These are phyloP conservation scores for Decorospora gaudefroyi DNA, from an alignment of 2,329 filamentous ascomycete genomes.

Conservation along the genomic window DNA sequence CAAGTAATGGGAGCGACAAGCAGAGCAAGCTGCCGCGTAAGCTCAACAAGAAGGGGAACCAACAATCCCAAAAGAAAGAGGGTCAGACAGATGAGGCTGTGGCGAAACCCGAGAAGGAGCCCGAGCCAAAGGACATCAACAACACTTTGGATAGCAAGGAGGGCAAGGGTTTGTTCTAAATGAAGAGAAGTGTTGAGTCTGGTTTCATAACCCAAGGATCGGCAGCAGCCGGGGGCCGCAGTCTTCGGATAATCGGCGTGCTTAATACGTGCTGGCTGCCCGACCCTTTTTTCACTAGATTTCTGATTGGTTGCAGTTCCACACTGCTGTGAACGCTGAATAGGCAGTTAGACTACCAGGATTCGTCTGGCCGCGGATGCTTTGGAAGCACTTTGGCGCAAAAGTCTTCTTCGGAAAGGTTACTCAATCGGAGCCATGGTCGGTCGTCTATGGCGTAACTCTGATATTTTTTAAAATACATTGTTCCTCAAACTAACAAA, in stretches of 20 bases:
- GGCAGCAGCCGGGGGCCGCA: too few species aligned
- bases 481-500: neutral
- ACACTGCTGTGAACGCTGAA: neutral
- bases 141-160: conserved; percentile 25
- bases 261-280: too few species aligned
- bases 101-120: conserved; percentile 24
- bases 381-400: neutral
- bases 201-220: too few species aligned
- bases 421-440: neutral
- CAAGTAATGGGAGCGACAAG: conserved; percentile 16
- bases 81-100: conserved; percentile 19
- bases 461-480: neutral
- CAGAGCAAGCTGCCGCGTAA: conserved; percentile 12
- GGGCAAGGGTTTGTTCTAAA: conserved; percentile 28
- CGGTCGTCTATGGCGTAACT: neutral
- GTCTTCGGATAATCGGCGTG: too few species aligned
- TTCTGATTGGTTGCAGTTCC: neutral
- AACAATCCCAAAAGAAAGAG: too few species aligned
- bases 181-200: too few species aligned
- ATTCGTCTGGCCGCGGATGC: neutral
- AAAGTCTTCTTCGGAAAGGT: neutral
- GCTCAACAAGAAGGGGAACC: conserved; percentile 19
- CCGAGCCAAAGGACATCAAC: conserved; percentile 36
- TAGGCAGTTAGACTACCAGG: neutral
- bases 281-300: too few species aligned